Conservation (phyloP, 768 basidiomycete species). For the Russula olivacea region DNA sequence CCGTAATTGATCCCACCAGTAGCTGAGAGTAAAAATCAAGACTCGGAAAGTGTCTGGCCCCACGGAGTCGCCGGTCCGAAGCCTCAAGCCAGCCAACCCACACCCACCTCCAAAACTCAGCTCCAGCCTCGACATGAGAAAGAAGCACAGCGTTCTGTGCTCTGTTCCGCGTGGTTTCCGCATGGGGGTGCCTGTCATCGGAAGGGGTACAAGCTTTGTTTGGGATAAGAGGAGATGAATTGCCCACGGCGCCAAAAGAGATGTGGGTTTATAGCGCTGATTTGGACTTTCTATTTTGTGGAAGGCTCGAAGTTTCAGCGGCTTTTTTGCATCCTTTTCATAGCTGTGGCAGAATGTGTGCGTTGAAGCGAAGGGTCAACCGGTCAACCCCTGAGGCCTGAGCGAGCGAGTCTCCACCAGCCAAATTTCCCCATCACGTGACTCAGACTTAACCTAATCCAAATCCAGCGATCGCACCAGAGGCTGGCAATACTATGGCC, state of each 20-base stretch:
- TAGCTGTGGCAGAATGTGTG: no score
- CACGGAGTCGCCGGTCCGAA: conserved; percentile 7
- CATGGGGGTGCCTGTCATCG: background rate
- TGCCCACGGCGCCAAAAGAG: background rate
- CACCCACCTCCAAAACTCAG: background rate
- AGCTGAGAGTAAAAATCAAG: background rate
- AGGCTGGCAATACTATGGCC: background rate
- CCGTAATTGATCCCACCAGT: background rate
- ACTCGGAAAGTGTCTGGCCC: background rate
- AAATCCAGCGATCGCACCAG: no score
- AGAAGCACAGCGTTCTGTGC: background rate
- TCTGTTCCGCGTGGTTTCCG: background rate
- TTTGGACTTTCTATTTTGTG: background rate
- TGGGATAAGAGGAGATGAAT: background rate
- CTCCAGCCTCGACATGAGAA: background rate
- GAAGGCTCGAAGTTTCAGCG: background rate
- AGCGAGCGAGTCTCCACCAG: no score
- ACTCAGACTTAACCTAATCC: background rate
- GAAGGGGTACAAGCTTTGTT: background rate
- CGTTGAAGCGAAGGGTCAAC: background rate
- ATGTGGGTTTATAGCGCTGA: background rate
- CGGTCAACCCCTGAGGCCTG: background rate
- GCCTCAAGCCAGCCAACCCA: background rate
- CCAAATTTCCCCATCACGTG: background rate
- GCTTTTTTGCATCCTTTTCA: background rate